Evolutionary conservation across 2,329 filamentous ascomycete species (phyloP).

Genomic region (Harringtonia lauricola): DNA sequence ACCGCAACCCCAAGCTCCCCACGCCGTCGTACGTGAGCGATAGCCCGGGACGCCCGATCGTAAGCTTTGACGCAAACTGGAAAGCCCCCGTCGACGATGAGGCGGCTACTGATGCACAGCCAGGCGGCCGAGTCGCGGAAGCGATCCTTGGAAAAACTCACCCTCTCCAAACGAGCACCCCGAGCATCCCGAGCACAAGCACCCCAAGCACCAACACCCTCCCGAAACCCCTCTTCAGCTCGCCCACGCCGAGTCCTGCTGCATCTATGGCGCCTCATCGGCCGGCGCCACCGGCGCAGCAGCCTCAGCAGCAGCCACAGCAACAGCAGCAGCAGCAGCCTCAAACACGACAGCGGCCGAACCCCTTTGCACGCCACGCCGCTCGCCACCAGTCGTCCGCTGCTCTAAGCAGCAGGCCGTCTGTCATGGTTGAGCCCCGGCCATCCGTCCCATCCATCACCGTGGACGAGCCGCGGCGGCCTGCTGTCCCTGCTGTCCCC

Average conservation of each 20-base stretch:
- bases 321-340: slow-evolving; percentile 20
- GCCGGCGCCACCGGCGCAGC: slow-evolving; percentile 21
- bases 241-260: slow-evolving; percentile 34
- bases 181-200: slow-evolving; percentile 17
- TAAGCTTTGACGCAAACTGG: slow-evolving; percentile 88
- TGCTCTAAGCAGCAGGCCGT: slow-evolving; percentile 33
- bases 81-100: slow-evolving; percentile 46
- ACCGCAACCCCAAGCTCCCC: slow-evolving; percentile 77
- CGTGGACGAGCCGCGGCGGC: slow-evolving; percentile 12
- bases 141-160: background rate
- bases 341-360: slow-evolving; percentile 5
- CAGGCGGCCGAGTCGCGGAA: slow-evolving; percentile 30
- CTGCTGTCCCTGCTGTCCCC: slow-evolving; percentile 13
- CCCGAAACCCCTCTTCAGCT: background rate
- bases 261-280: slow-evolving; percentile 39
- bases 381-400: slow-evolving; percentile 22
- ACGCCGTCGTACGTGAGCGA: slow-evolving; percentile 88
- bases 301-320: slow-evolving; percentile 7
- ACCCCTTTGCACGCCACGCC: no score
- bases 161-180: no score
- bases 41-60: slow-evolving; percentile 81
- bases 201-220: slow-evolving; percentile 14
- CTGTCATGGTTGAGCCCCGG: slow-evolving; percentile 12
- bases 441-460: slow-evolving; percentile 42
- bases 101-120: slow-evolving; percentile 59